Evolutionary conservation across 1,139 yeast genomes (phyloP), one percentile per base, ranked within the genome.

Genomic region (Taphrina confusa): DNA sequence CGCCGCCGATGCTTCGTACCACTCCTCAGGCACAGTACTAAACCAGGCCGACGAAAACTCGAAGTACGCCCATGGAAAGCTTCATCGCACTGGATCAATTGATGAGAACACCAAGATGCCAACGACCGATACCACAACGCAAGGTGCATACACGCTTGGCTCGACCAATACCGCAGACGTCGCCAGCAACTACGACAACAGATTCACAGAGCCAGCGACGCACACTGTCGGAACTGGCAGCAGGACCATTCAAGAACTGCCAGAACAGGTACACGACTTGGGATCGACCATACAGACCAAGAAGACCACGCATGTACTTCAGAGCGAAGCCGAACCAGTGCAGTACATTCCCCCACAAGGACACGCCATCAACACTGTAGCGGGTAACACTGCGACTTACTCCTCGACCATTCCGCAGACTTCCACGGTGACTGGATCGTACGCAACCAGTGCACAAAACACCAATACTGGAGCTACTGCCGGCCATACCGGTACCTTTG

Each of bases 1-100:
- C 42, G 52, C 52, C 20, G 52, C 52, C 20, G 52, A 47, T 5
- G 52, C 52, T 5, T 47, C 52, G 9, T 31, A 47, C 30, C 52
- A 47, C 31, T 47, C 52, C 9, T 47, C 52, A 8, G 52, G 52
- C 23, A 31, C 31, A 12, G 52, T 47, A 16, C 52, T 47, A 6
- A 33, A 47, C 42, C 27, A 18, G 30, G 52, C 52, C 11, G 52
- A 31, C 42, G 12, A 18, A 22, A n/a, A 31, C 16, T 47, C 52
- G 11, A 31, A 33, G 31, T 47, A 20, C 30, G 52, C 52, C 16
- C 52, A 47, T 18, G 52, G 52, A 31, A 33, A 31, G 20, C 23
- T 47, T n/a, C 36, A 47, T 14, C 52, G 52, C 6, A 47, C 52
- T 18, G 52, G 52, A 4, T 47, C 52, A 11, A 28, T 33, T 18